Conservation (phyloP, 129 eudicot species). For the Centella asiatica region DNA sequence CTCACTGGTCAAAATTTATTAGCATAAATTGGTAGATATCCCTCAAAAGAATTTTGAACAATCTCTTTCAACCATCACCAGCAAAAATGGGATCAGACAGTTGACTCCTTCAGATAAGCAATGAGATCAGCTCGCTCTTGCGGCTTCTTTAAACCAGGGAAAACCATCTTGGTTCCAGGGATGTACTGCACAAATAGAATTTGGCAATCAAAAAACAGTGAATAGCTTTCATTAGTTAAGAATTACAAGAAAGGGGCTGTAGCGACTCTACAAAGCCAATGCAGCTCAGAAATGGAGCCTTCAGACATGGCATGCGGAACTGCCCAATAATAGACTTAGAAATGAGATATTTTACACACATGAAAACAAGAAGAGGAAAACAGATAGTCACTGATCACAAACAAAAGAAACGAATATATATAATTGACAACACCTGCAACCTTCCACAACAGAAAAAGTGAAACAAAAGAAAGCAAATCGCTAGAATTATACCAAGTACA, state of each 20-base stretch:
- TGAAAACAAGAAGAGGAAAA: not conserved
- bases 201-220: not conserved
- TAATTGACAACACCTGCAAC: too few relatives aligned
- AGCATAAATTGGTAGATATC: too few relatives aligned
- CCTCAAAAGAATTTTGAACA: not conserved
- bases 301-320: not conserved
- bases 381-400: not conserved
- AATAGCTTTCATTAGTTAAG: not conserved
- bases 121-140: conserved; percentile 73
- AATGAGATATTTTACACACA: not conserved
- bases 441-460: too few relatives aligned
- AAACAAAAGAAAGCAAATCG: too few relatives aligned
- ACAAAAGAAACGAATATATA: too few relatives aligned
- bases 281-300: not conserved
- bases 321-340: not conserved
- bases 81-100: conserved; percentile 23
- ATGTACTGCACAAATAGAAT: conserved; percentile 44
- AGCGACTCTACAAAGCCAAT: not conserved
- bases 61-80: conserved; percentile 2
- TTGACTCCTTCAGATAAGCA: conserved; percentile 63
- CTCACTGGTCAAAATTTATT: not conserved
- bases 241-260: not conserved
- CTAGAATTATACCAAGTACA: too few relatives aligned
- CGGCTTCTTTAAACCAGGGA: conserved; percentile 82
- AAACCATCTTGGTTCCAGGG: conserved; percentile 79